These are phyloP conservation scores for Phoma sp. DNA, from an alignment of 2,329 filamentous ascomycete genomes.

Conservation along the genomic window DNA sequence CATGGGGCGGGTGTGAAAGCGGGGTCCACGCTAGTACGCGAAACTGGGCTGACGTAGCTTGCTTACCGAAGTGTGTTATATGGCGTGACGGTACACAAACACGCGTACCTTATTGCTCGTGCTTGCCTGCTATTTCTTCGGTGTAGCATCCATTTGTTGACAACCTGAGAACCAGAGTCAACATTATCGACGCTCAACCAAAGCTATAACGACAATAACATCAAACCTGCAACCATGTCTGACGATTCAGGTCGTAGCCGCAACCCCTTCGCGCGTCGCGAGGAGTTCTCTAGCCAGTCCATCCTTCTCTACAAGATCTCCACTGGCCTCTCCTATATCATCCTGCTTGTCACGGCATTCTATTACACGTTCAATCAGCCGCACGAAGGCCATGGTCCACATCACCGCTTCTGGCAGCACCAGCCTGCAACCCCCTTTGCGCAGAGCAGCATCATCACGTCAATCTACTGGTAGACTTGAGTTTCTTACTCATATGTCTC, in stretches of 20 bases:
- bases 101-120: conserved; percentile 4
- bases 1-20: conserved; percentile 14
- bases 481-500: no score
- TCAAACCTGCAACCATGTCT: conserved; percentile 1
- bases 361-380: conserved; percentile 75
- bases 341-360: conserved; percentile 73
- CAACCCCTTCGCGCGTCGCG: conserved; percentile 78
- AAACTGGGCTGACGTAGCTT: conserved; percentile 10
- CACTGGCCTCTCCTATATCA: conserved; percentile 74
- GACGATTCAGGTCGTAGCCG: conserved; percentile 47
- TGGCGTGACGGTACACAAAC: conserved; percentile 10
- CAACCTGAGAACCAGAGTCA: background rate
- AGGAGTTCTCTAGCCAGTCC: conserved; percentile 65
- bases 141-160: background rate
- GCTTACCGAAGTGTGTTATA: conserved; percentile 1
- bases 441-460: conserved; percentile 67
- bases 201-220: background rate
- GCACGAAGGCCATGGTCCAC: conserved; percentile 61
- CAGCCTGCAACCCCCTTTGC: conserved; percentile 77
- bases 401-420: conserved; percentile 74
- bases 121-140: background rate
- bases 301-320: conserved; percentile 77
- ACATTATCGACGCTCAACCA: background rate
- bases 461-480: conserved; percentile 73
- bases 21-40: conserved; percentile 12